Conservation (phyloP, 1,284 basidiomycete genomes). For the Puccinia coronata region DNA sequence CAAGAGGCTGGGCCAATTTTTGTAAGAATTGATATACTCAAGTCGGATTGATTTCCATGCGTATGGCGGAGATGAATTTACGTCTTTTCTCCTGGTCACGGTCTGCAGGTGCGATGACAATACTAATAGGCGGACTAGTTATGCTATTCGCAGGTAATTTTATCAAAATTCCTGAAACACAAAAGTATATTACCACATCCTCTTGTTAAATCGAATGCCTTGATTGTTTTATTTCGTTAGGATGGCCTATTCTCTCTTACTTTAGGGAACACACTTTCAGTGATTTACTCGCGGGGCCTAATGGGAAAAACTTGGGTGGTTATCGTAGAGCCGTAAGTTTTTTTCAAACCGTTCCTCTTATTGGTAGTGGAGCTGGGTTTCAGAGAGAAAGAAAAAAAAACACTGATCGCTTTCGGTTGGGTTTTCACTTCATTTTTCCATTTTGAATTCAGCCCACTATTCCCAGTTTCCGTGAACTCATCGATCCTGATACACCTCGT, state of each 20-base stretch:
- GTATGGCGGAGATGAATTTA: background rate
- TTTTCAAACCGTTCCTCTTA: background rate
- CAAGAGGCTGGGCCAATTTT: conserved; percentile 40
- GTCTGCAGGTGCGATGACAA: conserved; percentile 12
- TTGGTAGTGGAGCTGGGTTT: too few relatives aligned
- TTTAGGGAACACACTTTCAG: conserved; percentile 29
- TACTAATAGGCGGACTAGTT: conserved; percentile 25
- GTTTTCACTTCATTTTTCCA: background rate
- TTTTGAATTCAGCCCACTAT: conserved; percentile 31
- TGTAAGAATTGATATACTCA: conserved; percentile 2
- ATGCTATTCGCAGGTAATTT: conserved; percentile 44
- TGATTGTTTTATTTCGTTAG: conserved; percentile 4
- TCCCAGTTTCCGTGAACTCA: conserved; percentile 50
- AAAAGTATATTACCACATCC: background rate
- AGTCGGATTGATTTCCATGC: background rate
- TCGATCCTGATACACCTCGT: conserved; percentile 58
- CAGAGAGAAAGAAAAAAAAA: too few relatives aligned
- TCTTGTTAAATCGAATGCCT: background rate
- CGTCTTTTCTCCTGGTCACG: background rate
- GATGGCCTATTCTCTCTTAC: conserved; percentile 35
- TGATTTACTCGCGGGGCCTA: conserved; percentile 14
- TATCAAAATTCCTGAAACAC: background rate
- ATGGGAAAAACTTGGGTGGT: conserved; percentile 17
- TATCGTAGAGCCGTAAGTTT: background rate
- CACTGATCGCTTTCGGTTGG: background rate